Base-by-base conservation (phyloP, 176 grass and related monocot genomes). In the Carex myosuroides region DNA sequence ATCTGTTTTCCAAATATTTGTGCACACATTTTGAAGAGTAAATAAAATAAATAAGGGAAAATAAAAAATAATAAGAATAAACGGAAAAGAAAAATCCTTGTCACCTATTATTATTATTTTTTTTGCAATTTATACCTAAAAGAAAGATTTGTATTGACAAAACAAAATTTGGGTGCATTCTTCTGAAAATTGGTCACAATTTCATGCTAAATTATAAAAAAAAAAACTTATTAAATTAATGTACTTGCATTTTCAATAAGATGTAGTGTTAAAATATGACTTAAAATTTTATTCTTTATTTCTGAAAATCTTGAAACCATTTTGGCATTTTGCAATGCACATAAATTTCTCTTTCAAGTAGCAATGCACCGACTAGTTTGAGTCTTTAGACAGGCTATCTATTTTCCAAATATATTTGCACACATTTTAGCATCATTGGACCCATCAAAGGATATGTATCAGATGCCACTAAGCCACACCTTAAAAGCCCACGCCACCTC, bases 361-460 rank as follows among this genome's bases (percentile, higher is more conserved):
- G 6, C 12, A 14, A 13, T 32, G 73, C 73, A 77, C 73, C 50
- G 73, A 77, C 73, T 30, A 6, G 22, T 56, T 77, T 56, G 50
- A 30, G 21, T 39, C 0, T 39, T 39, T 39, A 39, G 37, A 39
- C 5, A 56, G 21, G 48, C 50, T 18, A 56, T 77, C 73, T 44
- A 44, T 44, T 44, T 44, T 8, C 42, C 72, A 54, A 77, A 77
- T 32, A 56, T 11, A 11, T 56, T 55, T 17, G 48, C 13, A 54
- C 72, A 77, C 72, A 77, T 77, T 77, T 77, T 56, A 50, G 73
- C 50, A 77, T 56, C 73, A 73, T 5, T 26, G 73, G 73, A 55
- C 50, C 71, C 71, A 54, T 54, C 11, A 54, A 55, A 55, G 55
- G 72, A 76, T 76, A 76, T 76, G 72, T 8, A 70, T 54, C 44